Conservation (phyloP, 2,329 filamentous ascomycete genomes). For the Colletotrichum musae region DNA sequence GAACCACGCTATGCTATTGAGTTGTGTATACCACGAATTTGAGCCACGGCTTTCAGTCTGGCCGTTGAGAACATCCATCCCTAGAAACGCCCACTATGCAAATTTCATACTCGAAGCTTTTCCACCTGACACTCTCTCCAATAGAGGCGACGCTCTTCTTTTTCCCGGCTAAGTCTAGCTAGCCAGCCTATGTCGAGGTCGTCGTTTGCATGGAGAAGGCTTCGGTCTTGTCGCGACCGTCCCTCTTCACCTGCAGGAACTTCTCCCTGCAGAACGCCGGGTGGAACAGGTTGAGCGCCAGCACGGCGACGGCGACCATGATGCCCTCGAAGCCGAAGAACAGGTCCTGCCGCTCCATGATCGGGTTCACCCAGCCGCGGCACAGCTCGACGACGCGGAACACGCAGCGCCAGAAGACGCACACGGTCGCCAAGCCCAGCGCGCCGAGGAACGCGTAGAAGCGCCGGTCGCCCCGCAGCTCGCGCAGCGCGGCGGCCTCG, state of each 20-base stretch:
- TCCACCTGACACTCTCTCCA: no score
- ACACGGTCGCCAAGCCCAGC: slow-evolving; percentile 70
- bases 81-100: no score
- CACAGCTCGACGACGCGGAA: slow-evolving; percentile 78
- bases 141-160: not conserved
- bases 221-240: not conserved
- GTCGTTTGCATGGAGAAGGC: not conserved
- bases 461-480: slow-evolving; percentile 50
- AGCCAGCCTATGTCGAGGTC: no score
- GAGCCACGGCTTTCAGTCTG: no score
- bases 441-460: slow-evolving; percentile 71
- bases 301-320: slow-evolving; percentile 63
- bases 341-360: slow-evolving; percentile 69
- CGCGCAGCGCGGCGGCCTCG: slow-evolving; percentile 49
- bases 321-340: slow-evolving; percentile 73
- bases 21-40: no score
- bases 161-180: no score
- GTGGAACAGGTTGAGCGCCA: slow-evolving; percentile 62
- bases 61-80: no score
- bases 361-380: slow-evolving; percentile 71
- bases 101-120: no score
- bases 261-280: slow-evolving; percentile 52
- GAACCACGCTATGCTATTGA: no score
- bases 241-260: slow-evolving; percentile 43
- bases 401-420: slow-evolving; percentile 75